These are phyloP conservation scores for Metschnikowia continentalis DNA, from an alignment of 805 yeast genomes.

Conservation along the genomic window DNA sequence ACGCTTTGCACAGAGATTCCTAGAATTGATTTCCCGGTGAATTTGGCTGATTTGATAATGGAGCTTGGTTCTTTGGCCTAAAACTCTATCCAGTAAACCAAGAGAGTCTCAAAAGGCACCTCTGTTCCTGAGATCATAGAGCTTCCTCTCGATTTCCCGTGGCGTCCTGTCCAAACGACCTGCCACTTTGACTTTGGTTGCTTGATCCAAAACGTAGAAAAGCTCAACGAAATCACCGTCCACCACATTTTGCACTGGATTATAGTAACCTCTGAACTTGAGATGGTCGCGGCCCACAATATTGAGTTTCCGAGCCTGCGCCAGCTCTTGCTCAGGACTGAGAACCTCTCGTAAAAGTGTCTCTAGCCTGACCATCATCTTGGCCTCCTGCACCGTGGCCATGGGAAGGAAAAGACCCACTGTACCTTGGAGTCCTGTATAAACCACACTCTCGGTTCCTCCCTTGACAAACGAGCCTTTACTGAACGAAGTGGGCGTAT, in stretches of 20 bases:
- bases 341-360: conserved; percentile 32
- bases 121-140: conserved; percentile 49
- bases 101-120: background rate
- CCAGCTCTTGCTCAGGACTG: conserved; percentile 23
- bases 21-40: too few species aligned
- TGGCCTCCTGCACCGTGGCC: conserved; percentile 55
- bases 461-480: conserved; percentile 53
- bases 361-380: conserved; percentile 55
- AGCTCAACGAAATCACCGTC: conserved; percentile 87
- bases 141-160: conserved; percentile 47
- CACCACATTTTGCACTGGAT: conserved; percentile 70
- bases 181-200: conserved; percentile 36
- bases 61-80: too few species aligned
- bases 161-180: conserved; percentile 44
- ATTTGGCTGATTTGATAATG: too few species aligned
- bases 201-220: conserved; percentile 35
- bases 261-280: conserved; percentile 71
- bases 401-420: conserved; percentile 74
- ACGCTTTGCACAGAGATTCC: too few species aligned
- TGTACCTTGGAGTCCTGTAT: conserved; percentile 78
- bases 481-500: conserved; percentile 61
- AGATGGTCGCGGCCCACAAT: conserved; percentile 65
- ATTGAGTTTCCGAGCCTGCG: conserved; percentile 25
- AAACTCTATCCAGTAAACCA: background rate
- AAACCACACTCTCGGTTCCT: conserved; percentile 63